A percentile compares a stretch with the other conserved stretches of the same genome.
Conservation (phyloP, 2,329 filamentous ascomycete genomes). For the Fusarium sp. region DNA sequence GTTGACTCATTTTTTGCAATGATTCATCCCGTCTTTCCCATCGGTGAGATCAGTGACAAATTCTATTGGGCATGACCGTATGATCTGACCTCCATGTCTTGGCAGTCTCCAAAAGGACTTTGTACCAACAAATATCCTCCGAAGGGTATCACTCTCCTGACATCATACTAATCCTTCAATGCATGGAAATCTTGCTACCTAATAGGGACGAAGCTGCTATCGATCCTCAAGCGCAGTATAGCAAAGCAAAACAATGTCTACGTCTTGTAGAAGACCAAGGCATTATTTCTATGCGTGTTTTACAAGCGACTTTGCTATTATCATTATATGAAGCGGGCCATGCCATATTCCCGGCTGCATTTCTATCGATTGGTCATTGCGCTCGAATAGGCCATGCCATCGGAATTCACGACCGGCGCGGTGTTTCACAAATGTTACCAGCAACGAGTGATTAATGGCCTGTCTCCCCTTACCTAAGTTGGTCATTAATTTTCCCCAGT, state of each 20-base stretch:
- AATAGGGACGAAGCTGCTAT: not conserved
- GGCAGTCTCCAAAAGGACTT: constrained; percentile 8
- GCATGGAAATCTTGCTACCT: constrained; percentile 1
- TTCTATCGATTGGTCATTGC: constrained; percentile 4
- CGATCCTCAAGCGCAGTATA: not conserved
- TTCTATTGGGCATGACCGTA: not conserved
- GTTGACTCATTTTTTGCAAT: not conserved
- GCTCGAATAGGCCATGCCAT: constrained; percentile 13
- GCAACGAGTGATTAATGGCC: not conserved
- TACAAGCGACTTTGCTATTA: constrained; percentile 3
- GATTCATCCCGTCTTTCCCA: constrained; percentile 1
- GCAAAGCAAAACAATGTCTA: constrained; percentile 2
- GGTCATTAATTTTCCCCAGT: not conserved
- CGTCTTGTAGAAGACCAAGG: not conserved
- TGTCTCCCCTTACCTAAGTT: not conserved
- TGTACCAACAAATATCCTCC: constrained; percentile 11
- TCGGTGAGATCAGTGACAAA: not conserved
- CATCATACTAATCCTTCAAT: constrained; percentile 10
- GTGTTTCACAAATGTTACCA: constrained; percentile 10
- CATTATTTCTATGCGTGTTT: constrained; percentile 5
- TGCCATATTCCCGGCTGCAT: constrained; percentile 17
- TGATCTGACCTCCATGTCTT: not conserved
- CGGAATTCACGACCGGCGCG: constrained; percentile 12
- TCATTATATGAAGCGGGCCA: constrained; percentile 5
- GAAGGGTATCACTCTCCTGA: not conserved